Evolutionary conservation across 306 rosid species (phyloP).

Genomic region (Bauhinia variegata): DNA sequence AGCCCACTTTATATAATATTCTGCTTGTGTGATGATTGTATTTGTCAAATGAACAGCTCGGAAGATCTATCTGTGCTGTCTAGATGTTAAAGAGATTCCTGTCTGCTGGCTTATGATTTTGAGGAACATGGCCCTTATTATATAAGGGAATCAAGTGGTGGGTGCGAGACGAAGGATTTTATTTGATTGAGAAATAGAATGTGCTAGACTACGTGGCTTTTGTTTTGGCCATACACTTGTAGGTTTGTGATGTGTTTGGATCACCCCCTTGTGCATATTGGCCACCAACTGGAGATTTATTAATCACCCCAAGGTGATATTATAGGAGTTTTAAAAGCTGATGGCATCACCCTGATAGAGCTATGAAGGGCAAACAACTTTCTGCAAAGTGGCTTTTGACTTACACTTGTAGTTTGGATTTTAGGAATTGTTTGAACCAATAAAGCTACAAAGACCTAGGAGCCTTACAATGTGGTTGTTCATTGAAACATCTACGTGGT

Average conservation of each 20-base stretch:
- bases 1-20: conserved; percentile 30
- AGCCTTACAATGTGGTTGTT: no score
- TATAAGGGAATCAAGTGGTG: conserved; percentile 57
- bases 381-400: no score
- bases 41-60: conserved; percentile 59
- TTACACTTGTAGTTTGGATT: no score
- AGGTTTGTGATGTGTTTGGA: conserved; percentile 26
- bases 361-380: no score
- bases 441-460: no score
- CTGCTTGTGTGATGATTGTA: conserved; percentile 38
- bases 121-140: conserved; percentile 58
- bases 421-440: no score
- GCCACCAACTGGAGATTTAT: conserved; percentile 28
- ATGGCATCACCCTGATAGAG: not conserved
- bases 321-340: conserved; percentile 12
- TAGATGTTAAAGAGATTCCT: conserved; percentile 73
- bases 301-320: no score
- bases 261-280: conserved; percentile 20
- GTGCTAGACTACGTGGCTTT: conserved; percentile 51
- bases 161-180: conserved; percentile 26
- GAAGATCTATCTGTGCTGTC: conserved; percentile 72
- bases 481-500: no score
- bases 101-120: conserved; percentile 72
- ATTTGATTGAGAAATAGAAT: conserved; percentile 24
- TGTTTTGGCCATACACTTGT: conserved; percentile 54